Percentiles rank a stretch among this genome's conserved stretches.
Evolutionary conservation across 2,329 filamentous ascomycete species (phyloP).

Genomic region (Zasmidium angulare): DNA sequence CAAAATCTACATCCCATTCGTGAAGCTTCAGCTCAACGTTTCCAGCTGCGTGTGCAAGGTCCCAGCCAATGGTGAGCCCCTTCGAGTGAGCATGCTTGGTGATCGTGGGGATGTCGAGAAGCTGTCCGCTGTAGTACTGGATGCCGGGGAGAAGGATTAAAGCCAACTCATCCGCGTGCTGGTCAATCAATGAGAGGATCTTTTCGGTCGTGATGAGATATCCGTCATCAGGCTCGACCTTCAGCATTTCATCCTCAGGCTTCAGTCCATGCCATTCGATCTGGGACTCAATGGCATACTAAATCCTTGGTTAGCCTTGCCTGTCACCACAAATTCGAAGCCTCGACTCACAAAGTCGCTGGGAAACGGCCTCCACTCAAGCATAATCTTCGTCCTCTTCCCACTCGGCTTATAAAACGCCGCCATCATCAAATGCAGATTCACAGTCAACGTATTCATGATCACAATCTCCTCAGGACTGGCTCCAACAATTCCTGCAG

Average conservation of each 20-base stretch:
- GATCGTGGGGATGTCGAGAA: conserved; percentile 78
- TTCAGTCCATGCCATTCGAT: conserved; percentile 69
- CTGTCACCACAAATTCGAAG: not conserved
- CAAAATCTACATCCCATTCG: conserved; percentile 89
- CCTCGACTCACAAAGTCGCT: conserved; percentile 67
- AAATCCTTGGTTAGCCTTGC: conserved; percentile 30
- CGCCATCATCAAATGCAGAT: conserved; percentile 80
- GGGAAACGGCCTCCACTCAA: conserved; percentile 86
- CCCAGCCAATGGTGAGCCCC: conserved; percentile 78
- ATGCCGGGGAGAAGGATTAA: conserved; percentile 80
- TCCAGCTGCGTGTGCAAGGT: conserved; percentile 81
- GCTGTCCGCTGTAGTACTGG: conserved; percentile 88
- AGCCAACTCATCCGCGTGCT: conserved; percentile 70
- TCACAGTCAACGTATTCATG: conserved; percentile 83
- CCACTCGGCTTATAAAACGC: conserved; percentile 74
- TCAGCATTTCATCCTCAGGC: conserved; percentile 67
- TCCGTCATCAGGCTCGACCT: conserved; percentile 62
- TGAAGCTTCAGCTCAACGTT: conserved; percentile 79
- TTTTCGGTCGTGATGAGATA: conserved; percentile 67
- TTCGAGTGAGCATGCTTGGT: conserved; percentile 71
- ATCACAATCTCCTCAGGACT: conserved; percentile 71
- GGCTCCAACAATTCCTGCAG: conserved; percentile 73
- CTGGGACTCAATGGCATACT: conserved; percentile 83
- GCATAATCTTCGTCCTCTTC: conserved; percentile 72
- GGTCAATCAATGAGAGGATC: conserved; percentile 71